A percentile compares a stretch with the other conserved stretches of the same genome.
Conservation (phyloP, 2,329 filamentous ascomycete genomes). For the Calonectria pseudoreteaudii region DNA sequence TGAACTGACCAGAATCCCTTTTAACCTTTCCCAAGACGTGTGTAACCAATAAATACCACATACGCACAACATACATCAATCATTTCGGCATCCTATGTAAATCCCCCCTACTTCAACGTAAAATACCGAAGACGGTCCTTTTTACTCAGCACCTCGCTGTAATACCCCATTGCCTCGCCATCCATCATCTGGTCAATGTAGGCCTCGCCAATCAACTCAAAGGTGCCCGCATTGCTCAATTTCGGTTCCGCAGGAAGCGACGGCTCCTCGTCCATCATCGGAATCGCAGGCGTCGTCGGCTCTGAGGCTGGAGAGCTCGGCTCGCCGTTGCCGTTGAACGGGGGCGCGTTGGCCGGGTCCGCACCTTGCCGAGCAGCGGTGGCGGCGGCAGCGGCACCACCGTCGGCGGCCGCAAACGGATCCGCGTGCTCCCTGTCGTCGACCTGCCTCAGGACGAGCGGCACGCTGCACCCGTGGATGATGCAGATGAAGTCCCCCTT, state of each 20-base stretch:
- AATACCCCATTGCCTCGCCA: background rate
- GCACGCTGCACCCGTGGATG: background rate
- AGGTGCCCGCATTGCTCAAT: background rate
- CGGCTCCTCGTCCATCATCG: background rate
- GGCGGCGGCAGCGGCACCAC: too few species aligned
- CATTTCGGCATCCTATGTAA: background rate
- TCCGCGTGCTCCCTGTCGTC: background rate
- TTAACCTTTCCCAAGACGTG: background rate
- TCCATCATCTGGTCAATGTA: background rate
- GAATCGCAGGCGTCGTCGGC: background rate
- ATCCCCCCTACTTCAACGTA: background rate
- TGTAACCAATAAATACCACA: background rate
- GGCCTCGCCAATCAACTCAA: background rate
- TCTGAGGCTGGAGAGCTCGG: background rate
- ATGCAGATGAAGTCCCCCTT: background rate
- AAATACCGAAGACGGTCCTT: background rate
- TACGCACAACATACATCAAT: background rate
- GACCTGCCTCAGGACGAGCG: background rate
- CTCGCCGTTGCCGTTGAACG: background rate
- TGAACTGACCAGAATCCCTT: background rate
- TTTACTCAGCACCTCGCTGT: background rate
- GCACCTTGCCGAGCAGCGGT: background rate
- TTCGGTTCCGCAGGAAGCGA: background rate
- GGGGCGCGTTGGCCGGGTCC: background rate
- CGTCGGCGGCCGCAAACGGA: background rate